Evolutionary conservation across 2,329 filamentous ascomycete genomes (phyloP), one percentile per base, ranked within the genome.

Genomic region (Neoscytalidium dimidiatum): DNA sequence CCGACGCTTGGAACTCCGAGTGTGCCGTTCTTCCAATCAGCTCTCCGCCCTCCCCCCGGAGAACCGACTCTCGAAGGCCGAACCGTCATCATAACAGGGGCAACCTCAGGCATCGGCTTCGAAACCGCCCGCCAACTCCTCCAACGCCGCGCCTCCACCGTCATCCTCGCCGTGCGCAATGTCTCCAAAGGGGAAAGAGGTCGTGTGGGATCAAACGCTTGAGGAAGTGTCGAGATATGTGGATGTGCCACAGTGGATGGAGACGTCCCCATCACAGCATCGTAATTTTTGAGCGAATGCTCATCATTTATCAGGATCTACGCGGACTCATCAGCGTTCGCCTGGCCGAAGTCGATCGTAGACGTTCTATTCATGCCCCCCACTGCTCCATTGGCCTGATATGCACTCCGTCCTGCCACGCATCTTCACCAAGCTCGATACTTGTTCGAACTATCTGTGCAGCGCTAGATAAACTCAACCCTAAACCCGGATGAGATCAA

Each of bases 61-160:
- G 23, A 26, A 3, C 17, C 41, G 3, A 31, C 48, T 14, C 23
- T 64, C 31, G 35, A 48, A 9, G 48, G 41, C 21, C 67, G 65
- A 41, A 66, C 57, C 41, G 64, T 64, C 21, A 61, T 70, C 21
- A 62, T 70, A 21, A 70, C 67, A 6, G 69, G 69, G 26, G 64
- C 67, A 6, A 70, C 67, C 61, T 58, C 64, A 33, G 69, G 69
- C 29, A 68, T 69, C 29, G 69, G 69, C 38, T 66, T 64, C 60
- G 60, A 64, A n/a, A 60, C 56, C 7, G 56, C 43, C 4, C 56
- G 56, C 8, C 56, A 60, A 14, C 56, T 60, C 26, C 26, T 44
- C 19, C 43, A 44, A 4, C 56, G 38, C 26, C 23, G 38, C 56
- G 56, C 56, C 13, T n/a, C 38, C 3, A 19, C 56, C 26, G 35